Conservation (phyloP, 192 early-diverging fungal genomes). For the Geranomyces michiganensis region DNA sequence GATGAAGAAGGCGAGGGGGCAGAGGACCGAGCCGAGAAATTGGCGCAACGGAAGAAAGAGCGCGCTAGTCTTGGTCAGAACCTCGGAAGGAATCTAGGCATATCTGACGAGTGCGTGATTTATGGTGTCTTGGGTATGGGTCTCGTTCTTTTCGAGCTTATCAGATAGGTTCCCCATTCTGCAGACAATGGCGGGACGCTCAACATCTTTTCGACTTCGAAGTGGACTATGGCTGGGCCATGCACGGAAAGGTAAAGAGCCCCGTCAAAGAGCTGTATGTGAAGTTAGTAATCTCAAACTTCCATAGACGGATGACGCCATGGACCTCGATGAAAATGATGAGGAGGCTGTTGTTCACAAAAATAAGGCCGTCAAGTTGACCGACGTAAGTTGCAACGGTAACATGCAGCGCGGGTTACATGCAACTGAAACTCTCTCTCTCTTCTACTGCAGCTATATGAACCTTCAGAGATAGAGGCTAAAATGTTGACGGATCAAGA, state of each 20-base stretch:
- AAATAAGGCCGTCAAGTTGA: conserved; percentile 45
- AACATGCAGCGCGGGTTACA: neutral
- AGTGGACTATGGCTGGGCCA: conserved; percentile 83
- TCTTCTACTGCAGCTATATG: conserved; percentile 58
- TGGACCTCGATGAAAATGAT: conserved; percentile 59
- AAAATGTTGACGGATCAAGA: conserved; percentile 92
- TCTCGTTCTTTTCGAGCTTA: conserved; percentile 25
- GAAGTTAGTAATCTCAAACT: no score
- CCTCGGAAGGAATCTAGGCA: conserved; percentile 56
- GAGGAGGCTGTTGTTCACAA: conserved; percentile 48
- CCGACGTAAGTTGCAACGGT: conserved; percentile 38
- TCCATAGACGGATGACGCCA: conserved; percentile 27
- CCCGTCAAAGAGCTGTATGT: no score
- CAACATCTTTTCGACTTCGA: conserved; percentile 93
- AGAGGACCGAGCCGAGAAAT: conserved; percentile 42
- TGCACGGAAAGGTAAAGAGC: conserved; percentile 38
- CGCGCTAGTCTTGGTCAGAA: conserved; percentile 46
- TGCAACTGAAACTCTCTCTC: conserved; percentile 3
- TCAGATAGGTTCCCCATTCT: no score
- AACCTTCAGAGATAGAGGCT: conserved; percentile 84
- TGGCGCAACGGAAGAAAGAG: conserved; percentile 46
- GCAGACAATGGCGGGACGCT: conserved; percentile 65
- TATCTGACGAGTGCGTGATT: conserved; percentile 49
- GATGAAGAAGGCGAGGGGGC: conserved; percentile 58
- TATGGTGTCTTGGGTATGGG: conserved; percentile 29